phyloP scores from a whole-genome alignment of 345 rosid species.

The Brassica incana region DNA sequence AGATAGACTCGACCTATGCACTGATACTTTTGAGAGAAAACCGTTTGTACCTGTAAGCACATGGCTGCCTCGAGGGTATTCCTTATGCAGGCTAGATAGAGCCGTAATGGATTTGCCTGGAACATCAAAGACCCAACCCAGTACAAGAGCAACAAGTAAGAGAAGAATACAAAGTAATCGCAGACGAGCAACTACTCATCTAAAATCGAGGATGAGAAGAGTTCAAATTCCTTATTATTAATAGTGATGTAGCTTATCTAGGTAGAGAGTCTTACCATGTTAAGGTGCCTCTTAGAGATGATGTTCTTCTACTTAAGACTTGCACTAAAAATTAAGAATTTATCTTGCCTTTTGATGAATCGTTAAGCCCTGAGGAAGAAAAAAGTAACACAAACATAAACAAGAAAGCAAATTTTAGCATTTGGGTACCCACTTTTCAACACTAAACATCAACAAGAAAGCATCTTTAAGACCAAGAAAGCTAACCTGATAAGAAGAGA shows the following conservation, averaged over 20 bases:
- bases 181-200: neutral
- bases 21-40: neutral
- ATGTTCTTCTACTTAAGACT: neutral
- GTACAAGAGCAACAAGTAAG: neutral
- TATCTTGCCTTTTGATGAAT: no score
- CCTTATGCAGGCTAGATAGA: constrained; percentile 81
- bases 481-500: neutral
- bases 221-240: neutral
- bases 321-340: neutral
- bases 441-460: neutral
- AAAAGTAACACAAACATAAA: neutral
- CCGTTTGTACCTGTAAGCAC: constrained; percentile 74
- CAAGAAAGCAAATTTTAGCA: neutral
- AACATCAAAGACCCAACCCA: constrained; percentile 12
- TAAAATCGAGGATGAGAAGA: neutral
- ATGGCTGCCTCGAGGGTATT: constrained; percentile 92
- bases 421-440: neutral
- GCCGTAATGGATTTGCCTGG: constrained; percentile 70
- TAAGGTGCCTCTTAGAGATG: no score
- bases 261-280: no score
- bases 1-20: neutral
- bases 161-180: neutral
- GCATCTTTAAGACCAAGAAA: neutral
- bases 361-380: neutral
- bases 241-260: neutral